These are phyloP conservation scores for Yamadazyma jaroonii DNA, from an alignment of 1,139 yeast genomes.

Conservation along the genomic window DNA sequence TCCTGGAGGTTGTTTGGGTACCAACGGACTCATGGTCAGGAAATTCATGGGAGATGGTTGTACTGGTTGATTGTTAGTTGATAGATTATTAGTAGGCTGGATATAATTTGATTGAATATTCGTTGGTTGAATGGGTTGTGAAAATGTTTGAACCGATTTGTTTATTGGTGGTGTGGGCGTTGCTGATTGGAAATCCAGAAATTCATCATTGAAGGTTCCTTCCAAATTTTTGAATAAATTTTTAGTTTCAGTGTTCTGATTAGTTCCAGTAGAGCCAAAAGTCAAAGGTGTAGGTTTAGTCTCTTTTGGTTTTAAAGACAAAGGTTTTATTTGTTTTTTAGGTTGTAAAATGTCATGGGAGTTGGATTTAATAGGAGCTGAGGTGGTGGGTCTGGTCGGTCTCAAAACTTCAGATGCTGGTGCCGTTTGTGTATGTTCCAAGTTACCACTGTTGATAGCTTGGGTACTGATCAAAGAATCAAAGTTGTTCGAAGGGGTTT, in stretches of 20 bases:
- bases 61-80: slow-evolving; percentile 1
- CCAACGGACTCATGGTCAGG: slow-evolving; percentile 5
- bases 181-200: slow-evolving; percentile 18
- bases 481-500: slow-evolving; percentile 17
- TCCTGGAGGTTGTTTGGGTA: slow-evolving; percentile 13
- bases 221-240: slow-evolving; percentile 12
- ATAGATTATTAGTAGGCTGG: too few species aligned
- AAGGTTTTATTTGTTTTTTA: slow-evolving; percentile 10
- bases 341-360: slow-evolving; percentile 13
- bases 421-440: slow-evolving; percentile 23
- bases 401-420: slow-evolving; percentile 20
- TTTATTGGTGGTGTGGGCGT: slow-evolving; percentile 8
- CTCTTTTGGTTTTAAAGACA: slow-evolving; percentile 6
- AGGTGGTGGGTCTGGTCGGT: slow-evolving; percentile 10
- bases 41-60: neutral
- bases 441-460: slow-evolving; percentile 26
- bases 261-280: slow-evolving; percentile 2
- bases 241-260: too few species aligned
- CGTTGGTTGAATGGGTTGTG: neutral
- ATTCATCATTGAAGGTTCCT: slow-evolving; percentile 13
- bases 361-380: slow-evolving; percentile 11
- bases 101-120: too few species aligned
- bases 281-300: slow-evolving; percentile 3
- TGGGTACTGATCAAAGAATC: slow-evolving; percentile 34
- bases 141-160: too few species aligned